Evolutionary conservation across 345 rosid species (phyloP).

Genomic region (Eutrema yunnanense): DNA sequence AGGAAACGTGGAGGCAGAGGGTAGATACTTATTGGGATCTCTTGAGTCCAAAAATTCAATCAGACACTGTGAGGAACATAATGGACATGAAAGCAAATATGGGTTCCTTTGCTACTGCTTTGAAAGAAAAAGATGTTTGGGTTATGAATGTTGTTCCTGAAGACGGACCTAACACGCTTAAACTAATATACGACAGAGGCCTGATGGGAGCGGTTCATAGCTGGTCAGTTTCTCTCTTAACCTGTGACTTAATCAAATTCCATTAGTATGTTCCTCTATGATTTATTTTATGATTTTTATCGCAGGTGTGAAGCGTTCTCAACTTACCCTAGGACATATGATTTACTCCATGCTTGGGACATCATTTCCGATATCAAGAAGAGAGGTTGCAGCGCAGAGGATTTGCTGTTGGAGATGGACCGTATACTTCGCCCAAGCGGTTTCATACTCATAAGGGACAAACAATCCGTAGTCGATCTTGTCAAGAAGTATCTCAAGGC

Average conservation of each 20-base stretch:
- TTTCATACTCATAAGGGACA: conserved; percentile 66
- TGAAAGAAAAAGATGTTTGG: conserved; percentile 79
- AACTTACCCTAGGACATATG: conserved; percentile 84
- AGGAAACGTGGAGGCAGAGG: conserved; percentile 73
- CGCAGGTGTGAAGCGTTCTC: conserved; percentile 91
- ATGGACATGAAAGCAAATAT: conserved; percentile 97
- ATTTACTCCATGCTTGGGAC: conserved; percentile 77
- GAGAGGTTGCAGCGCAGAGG: conserved; percentile 79
- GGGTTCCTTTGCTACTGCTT: conserved; percentile 93
- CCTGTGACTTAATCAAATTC: background rate
- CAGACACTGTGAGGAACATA: conserved; percentile 72
- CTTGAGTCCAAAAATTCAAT: conserved; percentile 62
- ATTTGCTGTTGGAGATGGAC: conserved; percentile 85
- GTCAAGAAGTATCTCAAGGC: conserved; percentile 63
- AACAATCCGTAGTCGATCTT: conserved; percentile 54
- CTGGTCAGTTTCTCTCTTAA: conserved; percentile 43
- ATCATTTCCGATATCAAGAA: conserved; percentile 62
- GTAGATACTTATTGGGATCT: conserved; percentile 85
- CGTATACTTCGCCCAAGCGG: conserved; percentile 90
- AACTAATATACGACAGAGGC: conserved; percentile 82
- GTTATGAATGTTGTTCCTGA: conserved; percentile 84
- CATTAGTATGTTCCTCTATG: background rate
- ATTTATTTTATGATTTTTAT: background rate
- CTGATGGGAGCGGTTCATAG: conserved; percentile 66
- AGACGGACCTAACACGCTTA: conserved; percentile 84